Evolutionary conservation across 164 flowering plant species (phyloP).

Genomic region (Paratinospora sagittata): DNA sequence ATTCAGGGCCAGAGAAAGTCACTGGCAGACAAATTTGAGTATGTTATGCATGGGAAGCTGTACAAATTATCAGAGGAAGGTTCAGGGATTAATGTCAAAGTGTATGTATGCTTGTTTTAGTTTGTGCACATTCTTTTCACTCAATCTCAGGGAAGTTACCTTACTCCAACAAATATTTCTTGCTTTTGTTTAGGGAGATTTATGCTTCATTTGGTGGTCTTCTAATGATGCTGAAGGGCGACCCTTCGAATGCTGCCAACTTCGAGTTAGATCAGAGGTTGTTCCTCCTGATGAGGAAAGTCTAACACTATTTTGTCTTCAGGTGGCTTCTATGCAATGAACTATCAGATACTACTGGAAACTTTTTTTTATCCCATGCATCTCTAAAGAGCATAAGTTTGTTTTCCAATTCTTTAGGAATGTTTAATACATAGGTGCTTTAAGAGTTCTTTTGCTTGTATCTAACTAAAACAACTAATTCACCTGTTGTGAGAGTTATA

Average conservation of each 20-base stretch:
- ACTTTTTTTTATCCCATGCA: not conserved
- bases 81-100: constrained; percentile 42
- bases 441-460: too few relatives aligned
- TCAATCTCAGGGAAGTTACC: not conserved
- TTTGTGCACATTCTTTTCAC: not conserved
- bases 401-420: not conserved
- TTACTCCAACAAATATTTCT: not conserved
- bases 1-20: constrained; percentile 57
- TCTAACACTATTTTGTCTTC: too few relatives aligned
- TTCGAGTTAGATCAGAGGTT: constrained; percentile 77
- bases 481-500: too few relatives aligned
- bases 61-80: constrained; percentile 63
- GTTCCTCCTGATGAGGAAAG: constrained; percentile 72
- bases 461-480: too few relatives aligned
- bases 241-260: constrained; percentile 39
- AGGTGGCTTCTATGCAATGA: too few relatives aligned
- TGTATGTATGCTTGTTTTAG: constrained; percentile 32
- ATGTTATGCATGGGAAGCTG: constrained; percentile 90
- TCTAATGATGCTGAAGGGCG: constrained; percentile 72
- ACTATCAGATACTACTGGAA: not conserved
- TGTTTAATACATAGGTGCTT: not conserved
- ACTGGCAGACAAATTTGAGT: constrained; percentile 78
- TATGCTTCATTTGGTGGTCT: constrained; percentile 83
- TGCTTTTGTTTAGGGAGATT: constrained; percentile 47
- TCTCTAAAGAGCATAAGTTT: not conserved